phyloP scores from a whole-genome alignment of 371 early-diverging fungal species.

The Vairimorpha ceranae region DNA sequence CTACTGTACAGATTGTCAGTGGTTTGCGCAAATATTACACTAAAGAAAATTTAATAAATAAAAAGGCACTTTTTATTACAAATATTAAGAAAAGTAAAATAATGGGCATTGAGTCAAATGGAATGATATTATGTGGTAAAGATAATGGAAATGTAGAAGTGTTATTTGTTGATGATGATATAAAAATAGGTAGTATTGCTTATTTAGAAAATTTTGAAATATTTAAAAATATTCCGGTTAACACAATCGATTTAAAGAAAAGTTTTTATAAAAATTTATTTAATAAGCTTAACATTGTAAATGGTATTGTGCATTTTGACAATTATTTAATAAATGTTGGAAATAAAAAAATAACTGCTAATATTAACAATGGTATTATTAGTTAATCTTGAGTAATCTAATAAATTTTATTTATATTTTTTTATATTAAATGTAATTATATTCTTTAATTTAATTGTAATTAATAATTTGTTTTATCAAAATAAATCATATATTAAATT shows the following conservation, averaged over 20 bases:
- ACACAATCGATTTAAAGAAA: conserved; percentile 40
- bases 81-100: conserved; percentile 61
- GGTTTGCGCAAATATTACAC: conserved; percentile 55
- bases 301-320: conserved; percentile 23
- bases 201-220: conserved; percentile 12
- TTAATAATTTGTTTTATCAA: no score
- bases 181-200: conserved; percentile 66
- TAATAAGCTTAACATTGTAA: conserved; percentile 5
- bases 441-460: no score
- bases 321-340: not conserved
- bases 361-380: conserved; percentile 11
- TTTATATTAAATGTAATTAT: no score
- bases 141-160: conserved; percentile 54
- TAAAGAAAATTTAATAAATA: conserved; percentile 34
- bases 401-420: no score
- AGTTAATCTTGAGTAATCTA: no score
- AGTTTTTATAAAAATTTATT: conserved; percentile 28
- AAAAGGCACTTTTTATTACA: conserved; percentile 59
- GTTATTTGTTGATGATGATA: conserved; percentile 57
- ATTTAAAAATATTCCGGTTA: conserved; percentile 12
- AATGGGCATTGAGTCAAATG: conserved; percentile 52
- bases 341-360: conserved; percentile 1
- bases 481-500: no score
- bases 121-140: conserved; percentile 63
- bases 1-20: conserved; percentile 55